Evolutionary conservation across 2,329 filamentous ascomycete species (phyloP), one percentile per base, ranked within the genome.

Genomic region (Furcasterigmium sp.): DNA sequence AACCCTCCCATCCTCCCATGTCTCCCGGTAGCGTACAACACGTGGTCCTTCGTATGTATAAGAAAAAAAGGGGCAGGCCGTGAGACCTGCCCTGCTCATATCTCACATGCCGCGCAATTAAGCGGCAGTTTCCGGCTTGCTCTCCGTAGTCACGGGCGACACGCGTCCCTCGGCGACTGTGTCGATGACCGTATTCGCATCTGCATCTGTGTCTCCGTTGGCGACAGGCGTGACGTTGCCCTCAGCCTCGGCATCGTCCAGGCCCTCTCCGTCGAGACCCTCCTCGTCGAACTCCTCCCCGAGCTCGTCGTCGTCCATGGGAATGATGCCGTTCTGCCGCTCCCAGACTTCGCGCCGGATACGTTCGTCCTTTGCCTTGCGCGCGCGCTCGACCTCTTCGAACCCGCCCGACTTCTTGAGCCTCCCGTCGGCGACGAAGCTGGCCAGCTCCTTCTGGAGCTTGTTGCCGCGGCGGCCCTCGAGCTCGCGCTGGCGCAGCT

Each of bases 361-460:
- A 53, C 80, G 77, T 47, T 97, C 93, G 56, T 98, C 93, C 61
- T 91, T 95, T 28, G 83, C 79, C 58, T 84, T 85, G 39, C 93
- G 76, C 37, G 88, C 73, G 42, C 93, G 78, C 67, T 98, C 93
- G 1, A 91, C 85, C 67, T 98, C 93, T 62, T 97, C 93, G 39
- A 95, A 84, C 0, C 93, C 93, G 32, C 93, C 93, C 13, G 86
- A 91, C 75, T 97, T 97, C 76, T 95, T 97, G 52, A 98, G 70
- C 64, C 87, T 93, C 45, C 89, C 89, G 56, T 95, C 88, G 51
- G 87, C 78, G 2, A 97, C 91, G 59, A 97, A 98, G 25, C 68
- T 76, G 14, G 81, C 79, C 8, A 98, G 77, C 63, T 98, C 93
- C 54, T 87, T 87, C 61, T 87, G 88, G 57, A 98, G 84, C 23